These are phyloP conservation scores for Leccinum fibrillosum DNA, from an alignment of 768 basidiomycete species.

Conservation along the genomic window DNA sequence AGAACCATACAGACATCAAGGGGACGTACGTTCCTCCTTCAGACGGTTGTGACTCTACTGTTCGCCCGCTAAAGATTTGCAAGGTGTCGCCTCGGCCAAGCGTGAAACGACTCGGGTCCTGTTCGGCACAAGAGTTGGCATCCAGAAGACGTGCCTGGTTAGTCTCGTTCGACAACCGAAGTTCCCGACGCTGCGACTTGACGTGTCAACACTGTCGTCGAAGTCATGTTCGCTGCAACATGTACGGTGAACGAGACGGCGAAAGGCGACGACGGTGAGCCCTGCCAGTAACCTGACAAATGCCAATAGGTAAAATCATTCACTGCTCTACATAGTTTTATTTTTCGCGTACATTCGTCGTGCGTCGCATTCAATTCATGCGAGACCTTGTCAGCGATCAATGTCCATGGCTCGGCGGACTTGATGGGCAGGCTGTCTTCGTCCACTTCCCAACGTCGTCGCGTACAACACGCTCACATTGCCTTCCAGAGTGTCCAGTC, in stretches of 20 bases:
- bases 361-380: constrained; percentile 95
- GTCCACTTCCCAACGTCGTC: neutral
- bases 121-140: constrained; percentile 89
- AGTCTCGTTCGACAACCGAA: constrained; percentile 87
- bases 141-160: constrained; percentile 83
- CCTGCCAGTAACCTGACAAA: neutral
- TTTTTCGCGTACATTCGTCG: constrained; percentile 88
- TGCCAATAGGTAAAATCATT: constrained; percentile 16
- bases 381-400: constrained; percentile 83
- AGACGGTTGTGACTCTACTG: constrained; percentile 85
- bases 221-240: constrained; percentile 75
- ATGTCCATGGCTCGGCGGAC: constrained; percentile 62
- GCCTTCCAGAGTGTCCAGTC: constrained; percentile 75
- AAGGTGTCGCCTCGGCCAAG: constrained; percentile 89
- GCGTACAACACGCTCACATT: constrained; percentile 51
- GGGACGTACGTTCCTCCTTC: constrained; percentile 78
- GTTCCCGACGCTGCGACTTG: constrained; percentile 84
- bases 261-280: neutral
- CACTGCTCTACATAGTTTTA: constrained; percentile 82
- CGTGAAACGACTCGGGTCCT: constrained; percentile 78
- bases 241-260: neutral
- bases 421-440: constrained; percentile 1
- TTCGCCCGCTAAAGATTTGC: constrained; percentile 96
- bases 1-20: neutral
- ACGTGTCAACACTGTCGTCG: constrained; percentile 73